phyloP scores from a whole-genome alignment of 1,139 yeast genomes.

The Diutina neorugosa region DNA sequence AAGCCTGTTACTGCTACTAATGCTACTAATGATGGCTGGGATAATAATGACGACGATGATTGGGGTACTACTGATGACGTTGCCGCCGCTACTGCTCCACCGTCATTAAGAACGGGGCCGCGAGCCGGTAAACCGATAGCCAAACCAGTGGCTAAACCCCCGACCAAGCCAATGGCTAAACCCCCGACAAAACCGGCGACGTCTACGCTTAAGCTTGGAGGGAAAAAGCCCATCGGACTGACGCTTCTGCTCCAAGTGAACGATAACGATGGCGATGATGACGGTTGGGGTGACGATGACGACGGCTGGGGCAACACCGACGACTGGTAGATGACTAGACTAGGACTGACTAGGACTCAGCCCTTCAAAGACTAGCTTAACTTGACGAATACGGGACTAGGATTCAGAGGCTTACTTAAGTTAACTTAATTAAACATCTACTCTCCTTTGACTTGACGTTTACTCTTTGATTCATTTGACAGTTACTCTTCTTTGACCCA shows the following conservation, averaged over 20 bases:
- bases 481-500: too few species aligned
- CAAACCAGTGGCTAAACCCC: constrained; percentile 1
- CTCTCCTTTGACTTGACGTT: too few species aligned
- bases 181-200: constrained; percentile 5
- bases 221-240: constrained; percentile 7
- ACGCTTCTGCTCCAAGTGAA: constrained; percentile 7
- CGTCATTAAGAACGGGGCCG: constrained; percentile 2
- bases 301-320: constrained; percentile 24
- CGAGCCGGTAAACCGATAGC: constrained; percentile 9
- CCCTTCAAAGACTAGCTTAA: too few species aligned
- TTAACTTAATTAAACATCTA: too few species aligned
- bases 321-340: constrained; percentile 7
- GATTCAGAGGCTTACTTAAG: too few species aligned
- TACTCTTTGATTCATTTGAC: too few species aligned
- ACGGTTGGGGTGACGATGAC: constrained; percentile 19
- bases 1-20: constrained; percentile 6
- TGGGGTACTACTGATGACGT: not conserved
- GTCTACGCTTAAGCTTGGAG: constrained; percentile 7
- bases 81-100: not conserved
- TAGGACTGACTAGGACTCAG: too few species aligned
- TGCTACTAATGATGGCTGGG: constrained; percentile 8
- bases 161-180: not conserved
- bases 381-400: too few species aligned
- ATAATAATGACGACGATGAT: constrained; percentile 6
- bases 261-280: constrained; percentile 15